Conservation (phyloP, 2,329 filamentous ascomycete species). For the Aschersonia sp. region DNA sequence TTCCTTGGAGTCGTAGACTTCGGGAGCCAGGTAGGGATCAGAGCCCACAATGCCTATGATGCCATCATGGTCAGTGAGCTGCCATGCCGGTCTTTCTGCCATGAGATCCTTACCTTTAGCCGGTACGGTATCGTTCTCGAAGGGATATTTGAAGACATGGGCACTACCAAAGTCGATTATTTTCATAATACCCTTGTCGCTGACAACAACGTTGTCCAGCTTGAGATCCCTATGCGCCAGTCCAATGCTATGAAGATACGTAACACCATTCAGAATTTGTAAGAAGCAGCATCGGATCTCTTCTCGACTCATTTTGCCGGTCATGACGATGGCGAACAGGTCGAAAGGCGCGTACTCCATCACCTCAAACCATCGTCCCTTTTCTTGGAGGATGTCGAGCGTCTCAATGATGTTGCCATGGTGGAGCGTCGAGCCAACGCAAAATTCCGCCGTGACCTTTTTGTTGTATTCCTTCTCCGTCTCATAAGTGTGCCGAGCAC, state of each 20-base stretch:
- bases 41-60: slow-evolving; percentile 53
- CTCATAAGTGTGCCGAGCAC: slow-evolving; percentile 83
- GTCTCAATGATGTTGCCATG: slow-evolving; percentile 98
- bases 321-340: slow-evolving; percentile 97
- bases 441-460: slow-evolving; percentile 96
- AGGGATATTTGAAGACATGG: slow-evolving; percentile 93
- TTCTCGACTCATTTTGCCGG: slow-evolving; percentile 85
- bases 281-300: slow-evolving; percentile 86
- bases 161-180: slow-evolving; percentile 98
- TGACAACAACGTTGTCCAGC: slow-evolving; percentile 95
- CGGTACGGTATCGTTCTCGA: slow-evolving; percentile 53
- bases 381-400: slow-evolving; percentile 89
- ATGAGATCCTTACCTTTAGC: slow-evolving; percentile 19
- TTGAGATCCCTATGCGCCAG: slow-evolving; percentile 91
- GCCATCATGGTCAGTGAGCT: slow-evolving; percentile 5
- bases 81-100: neutral
- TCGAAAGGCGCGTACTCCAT: slow-evolving; percentile 98
- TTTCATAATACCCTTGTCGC: slow-evolving; percentile 95
- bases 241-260: slow-evolving; percentile 89
- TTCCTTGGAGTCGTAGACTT: slow-evolving; percentile 86
- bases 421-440: slow-evolving; percentile 89
- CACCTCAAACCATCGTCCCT: slow-evolving; percentile 90
- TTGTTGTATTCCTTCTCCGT: slow-evolving; percentile 93
- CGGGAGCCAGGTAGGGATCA: slow-evolving; percentile 90
- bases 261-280: slow-evolving; percentile 88